A percentile compares a stretch with the other conserved stretches of the same genome.
phyloP scores from a whole-genome alignment of 352 stramenopile species.

The Pelagophyceae sp. region DNA sequence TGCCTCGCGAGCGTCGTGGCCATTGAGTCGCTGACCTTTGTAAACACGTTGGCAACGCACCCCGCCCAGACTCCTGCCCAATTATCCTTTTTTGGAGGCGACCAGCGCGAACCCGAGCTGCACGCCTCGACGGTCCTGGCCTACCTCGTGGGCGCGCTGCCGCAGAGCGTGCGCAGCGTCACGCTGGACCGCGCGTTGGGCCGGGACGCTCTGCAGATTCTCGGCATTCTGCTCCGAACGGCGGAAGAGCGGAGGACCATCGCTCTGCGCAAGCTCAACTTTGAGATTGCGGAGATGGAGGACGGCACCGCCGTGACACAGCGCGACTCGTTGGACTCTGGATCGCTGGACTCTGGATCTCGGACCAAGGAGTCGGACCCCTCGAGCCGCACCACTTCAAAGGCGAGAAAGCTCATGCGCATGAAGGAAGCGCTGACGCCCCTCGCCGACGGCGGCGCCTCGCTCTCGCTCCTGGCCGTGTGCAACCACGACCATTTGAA shows the following conservation, averaged over 20 bases:
- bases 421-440: not conserved
- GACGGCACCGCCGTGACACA: not conserved
- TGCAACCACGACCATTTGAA: constrained; percentile 5
- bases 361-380: not conserved
- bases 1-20: not conserved
- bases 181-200: constrained; percentile 8
- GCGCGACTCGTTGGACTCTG: too few species aligned
- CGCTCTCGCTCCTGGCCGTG: not conserved
- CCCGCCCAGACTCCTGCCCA: too few species aligned
- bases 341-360: too few species aligned
- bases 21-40: constrained; percentile 15
- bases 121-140: not conserved
- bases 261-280: not conserved
- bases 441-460: not conserved
- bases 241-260: not conserved
- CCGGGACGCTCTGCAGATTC: constrained; percentile 7
- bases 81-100: not conserved
- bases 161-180: not conserved
- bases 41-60: not conserved
- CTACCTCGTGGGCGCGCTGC: constrained; percentile 6
- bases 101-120: not conserved
- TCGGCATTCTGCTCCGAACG: constrained; percentile 10
- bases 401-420: too few species aligned
- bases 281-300: not conserved
- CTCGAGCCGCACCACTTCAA: not conserved